Conservation (phyloP, 176 grass and related monocot genomes). For the Musa troglodytarum region DNA sequence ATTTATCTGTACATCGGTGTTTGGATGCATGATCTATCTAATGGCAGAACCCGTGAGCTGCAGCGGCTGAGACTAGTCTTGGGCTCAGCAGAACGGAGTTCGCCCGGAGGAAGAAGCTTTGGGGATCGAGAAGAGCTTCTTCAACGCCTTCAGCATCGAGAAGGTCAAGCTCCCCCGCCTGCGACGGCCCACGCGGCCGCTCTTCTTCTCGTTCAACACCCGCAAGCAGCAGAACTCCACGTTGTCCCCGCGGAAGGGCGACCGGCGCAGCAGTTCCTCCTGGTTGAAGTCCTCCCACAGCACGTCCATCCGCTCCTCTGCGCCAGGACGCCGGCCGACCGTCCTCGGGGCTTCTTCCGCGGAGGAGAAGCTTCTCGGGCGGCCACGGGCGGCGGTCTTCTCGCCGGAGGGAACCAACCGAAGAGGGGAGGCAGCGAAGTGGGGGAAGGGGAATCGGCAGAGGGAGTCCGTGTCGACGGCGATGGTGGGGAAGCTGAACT, state of each 20-base stretch:
- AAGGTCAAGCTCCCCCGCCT: constrained; percentile 37
- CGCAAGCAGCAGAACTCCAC: not conserved
- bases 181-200: constrained; percentile 34
- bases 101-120: constrained; percentile 1
- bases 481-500: constrained; percentile 9
- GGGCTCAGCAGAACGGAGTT: no score
- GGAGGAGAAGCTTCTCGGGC: no score
- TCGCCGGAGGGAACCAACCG: not conserved
- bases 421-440: not conserved
- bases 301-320: constrained; percentile 88
- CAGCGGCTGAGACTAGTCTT: no score
- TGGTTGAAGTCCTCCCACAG: constrained; percentile 97
- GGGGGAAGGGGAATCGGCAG: not conserved
- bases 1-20: no score
- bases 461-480: not conserved
- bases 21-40: no score
- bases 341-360: not conserved
- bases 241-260: not conserved
- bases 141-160: constrained; percentile 66
- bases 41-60: no score
- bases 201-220: not conserved
- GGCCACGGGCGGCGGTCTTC: not conserved
- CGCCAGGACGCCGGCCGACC: constrained; percentile 8
- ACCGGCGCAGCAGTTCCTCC: constrained; percentile 28
- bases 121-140: constrained; percentile 56